Conservation (phyloP, 192 early-diverging fungal genomes). For the Coemansia sp. region DNA sequence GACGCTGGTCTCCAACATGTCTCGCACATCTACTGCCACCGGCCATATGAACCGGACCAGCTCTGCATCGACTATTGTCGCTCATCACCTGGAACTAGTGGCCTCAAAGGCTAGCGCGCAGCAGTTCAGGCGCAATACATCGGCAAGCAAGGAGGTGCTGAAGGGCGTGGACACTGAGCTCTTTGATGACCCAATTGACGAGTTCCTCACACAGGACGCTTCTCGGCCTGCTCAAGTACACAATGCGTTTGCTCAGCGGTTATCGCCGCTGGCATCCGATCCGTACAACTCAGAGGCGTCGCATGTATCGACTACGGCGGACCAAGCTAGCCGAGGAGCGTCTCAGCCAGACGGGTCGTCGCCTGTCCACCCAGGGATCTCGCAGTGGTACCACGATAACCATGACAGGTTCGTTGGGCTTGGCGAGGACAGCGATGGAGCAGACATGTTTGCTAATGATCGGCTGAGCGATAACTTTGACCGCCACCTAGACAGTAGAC, state of each 20-base stretch:
- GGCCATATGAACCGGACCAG: background rate
- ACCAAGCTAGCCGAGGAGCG: background rate
- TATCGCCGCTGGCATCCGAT: background rate
- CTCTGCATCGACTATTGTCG: slow-evolving; percentile 13
- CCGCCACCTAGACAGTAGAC: background rate
- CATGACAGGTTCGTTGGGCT: background rate
- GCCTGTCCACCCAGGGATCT: slow-evolving; percentile 14
- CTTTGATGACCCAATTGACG: slow-evolving; percentile 44
- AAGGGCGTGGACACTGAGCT: slow-evolving; percentile 20
- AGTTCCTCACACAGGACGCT: slow-evolving; percentile 29
- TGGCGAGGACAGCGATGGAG: slow-evolving; percentile 9
- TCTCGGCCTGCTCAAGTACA: background rate
- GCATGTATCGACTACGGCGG: background rate
- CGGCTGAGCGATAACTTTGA: background rate
- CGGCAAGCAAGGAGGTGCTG: slow-evolving; percentile 2
- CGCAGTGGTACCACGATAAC: slow-evolving; percentile 50
- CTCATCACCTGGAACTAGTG: background rate
- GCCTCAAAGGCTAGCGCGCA: background rate
- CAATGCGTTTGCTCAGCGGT: background rate
- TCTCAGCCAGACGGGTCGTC: background rate
- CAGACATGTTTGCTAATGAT: background rate
- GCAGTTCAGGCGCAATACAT: background rate
- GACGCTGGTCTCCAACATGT: background rate
- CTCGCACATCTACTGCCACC: background rate
- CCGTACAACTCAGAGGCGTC: background rate